Conservation (phyloP, 1,284 basidiomycete species). For the Caloboletus inedulis region DNA sequence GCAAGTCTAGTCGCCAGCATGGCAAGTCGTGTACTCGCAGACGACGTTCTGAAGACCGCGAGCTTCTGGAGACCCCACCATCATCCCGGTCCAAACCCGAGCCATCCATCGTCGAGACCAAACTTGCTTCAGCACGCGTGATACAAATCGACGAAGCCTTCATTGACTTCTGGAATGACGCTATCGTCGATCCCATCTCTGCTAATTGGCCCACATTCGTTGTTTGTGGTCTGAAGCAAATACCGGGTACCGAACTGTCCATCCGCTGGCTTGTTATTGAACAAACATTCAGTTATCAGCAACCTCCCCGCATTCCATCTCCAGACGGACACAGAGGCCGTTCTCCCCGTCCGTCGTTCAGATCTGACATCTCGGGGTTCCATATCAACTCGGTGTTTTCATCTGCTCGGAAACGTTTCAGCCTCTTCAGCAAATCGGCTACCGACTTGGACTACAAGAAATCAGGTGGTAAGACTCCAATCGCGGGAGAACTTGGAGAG, state of each 20-base stretch:
- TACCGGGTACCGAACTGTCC: constrained; percentile 14
- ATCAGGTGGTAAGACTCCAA: constrained; percentile 36
- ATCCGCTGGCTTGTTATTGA: constrained; percentile 65
- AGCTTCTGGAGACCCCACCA: background rate
- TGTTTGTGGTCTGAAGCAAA: constrained; percentile 57
- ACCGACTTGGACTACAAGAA: constrained; percentile 30
- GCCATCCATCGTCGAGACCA: constrained; percentile 35
- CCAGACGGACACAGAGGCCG: constrained; percentile 30
- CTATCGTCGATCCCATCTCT: constrained; percentile 61
- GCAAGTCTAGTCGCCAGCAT: constrained; percentile 21
- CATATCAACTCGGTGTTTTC: constrained; percentile 40
- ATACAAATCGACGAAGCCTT: constrained; percentile 73
- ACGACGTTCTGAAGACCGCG: constrained; percentile 22
- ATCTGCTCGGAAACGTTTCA: constrained; percentile 54
- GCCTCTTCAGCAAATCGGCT: constrained; percentile 45
- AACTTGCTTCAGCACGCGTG: constrained; percentile 39
- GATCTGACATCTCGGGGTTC: constrained; percentile 40
- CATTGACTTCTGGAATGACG: constrained; percentile 74
- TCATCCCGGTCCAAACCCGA: constrained; percentile 14
- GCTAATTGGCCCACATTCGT: constrained; percentile 63
- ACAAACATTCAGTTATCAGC: constrained; percentile 44
- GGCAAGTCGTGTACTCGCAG: constrained; percentile 25
- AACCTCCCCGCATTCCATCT: constrained; percentile 20
- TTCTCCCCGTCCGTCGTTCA: constrained; percentile 52
- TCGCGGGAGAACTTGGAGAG: constrained; percentile 66